These are phyloP conservation scores for Russula ochroleuca DNA, from an alignment of 768 basidiomycete genomes.

Conservation along the genomic window DNA sequence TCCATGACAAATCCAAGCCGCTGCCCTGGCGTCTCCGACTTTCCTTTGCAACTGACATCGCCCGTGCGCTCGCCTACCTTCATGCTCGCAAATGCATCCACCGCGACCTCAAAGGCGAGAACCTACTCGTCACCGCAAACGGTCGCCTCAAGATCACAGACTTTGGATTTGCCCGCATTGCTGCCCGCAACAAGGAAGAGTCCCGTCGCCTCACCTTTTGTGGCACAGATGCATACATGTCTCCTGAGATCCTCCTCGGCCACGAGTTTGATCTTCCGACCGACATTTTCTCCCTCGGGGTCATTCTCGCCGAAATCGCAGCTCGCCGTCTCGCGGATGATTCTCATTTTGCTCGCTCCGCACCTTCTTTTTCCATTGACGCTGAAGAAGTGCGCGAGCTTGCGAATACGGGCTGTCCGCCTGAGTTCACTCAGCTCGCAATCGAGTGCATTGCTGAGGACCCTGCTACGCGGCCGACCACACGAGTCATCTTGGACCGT, in stretches of 20 bases:
- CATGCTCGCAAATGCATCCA: conserved; percentile 90
- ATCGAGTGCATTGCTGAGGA: conserved; percentile 69
- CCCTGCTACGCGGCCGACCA: conserved; percentile 67
- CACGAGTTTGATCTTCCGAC: conserved; percentile 91
- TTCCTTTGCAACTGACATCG: conserved; percentile 92
- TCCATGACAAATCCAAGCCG: conserved; percentile 75
- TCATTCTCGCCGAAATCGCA: conserved; percentile 90
- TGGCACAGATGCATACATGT: conserved; percentile 95
- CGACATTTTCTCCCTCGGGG: conserved; percentile 90
- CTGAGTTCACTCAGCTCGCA: conserved; percentile 69
- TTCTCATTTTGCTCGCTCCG: conserved; percentile 64
- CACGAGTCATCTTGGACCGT: conserved; percentile 71
- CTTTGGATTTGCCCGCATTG: conserved; percentile 95
- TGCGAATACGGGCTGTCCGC: conserved; percentile 73
- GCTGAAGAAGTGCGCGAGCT: conserved; percentile 60
- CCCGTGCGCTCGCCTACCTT: conserved; percentile 93
- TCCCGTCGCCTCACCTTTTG: conserved; percentile 79
- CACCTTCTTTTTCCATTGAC: conserved; percentile 80
- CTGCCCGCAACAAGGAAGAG: conserved; percentile 88
- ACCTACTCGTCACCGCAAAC: conserved; percentile 91
- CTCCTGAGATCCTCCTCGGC: conserved; percentile 89
- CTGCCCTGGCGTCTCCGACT: conserved; percentile 93
- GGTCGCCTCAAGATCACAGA: conserved; percentile 97
- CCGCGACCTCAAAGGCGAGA: conserved; percentile 95
- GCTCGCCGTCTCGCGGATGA: conserved; percentile 84